Evolutionary conservation across 2,329 filamentous ascomycete genomes (phyloP).

Genomic region (Colletotrichum kahawae): DNA sequence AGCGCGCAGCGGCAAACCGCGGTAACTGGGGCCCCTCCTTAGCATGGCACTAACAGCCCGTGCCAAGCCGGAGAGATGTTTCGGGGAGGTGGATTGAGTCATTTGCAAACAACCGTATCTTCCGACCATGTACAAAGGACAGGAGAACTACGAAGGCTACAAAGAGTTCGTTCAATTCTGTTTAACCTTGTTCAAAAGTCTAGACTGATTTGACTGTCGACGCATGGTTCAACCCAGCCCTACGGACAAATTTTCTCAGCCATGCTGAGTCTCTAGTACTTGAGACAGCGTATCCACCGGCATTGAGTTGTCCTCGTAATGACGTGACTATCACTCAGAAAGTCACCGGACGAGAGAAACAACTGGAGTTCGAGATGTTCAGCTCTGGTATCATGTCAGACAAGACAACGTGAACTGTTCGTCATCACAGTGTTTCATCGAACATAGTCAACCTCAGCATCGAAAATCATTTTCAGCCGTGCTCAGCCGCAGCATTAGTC

Average conservation of each 20-base stretch:
- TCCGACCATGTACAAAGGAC: background rate
- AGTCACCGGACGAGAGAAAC: background rate
- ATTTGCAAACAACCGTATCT: background rate
- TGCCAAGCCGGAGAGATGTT: too few relatives aligned
- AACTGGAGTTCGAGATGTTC: background rate
- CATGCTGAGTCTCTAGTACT: background rate
- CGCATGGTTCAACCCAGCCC: background rate
- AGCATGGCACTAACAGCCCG: too few relatives aligned
- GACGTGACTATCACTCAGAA: background rate
- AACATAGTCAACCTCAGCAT: background rate
- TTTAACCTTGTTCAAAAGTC: background rate
- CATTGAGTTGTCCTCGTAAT: background rate
- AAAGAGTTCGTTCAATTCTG: background rate
- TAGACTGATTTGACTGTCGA: background rate
- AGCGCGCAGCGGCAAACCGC: too few relatives aligned
- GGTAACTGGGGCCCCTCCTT: too few relatives aligned
- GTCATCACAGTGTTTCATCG: background rate
- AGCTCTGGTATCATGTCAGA: background rate
- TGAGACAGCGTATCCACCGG: background rate
- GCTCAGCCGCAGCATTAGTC: background rate
- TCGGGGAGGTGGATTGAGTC: too few relatives aligned
- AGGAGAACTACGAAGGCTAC: background rate
- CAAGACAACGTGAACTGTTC: background rate
- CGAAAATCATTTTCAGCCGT: background rate
- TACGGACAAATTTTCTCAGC: background rate